phyloP scores from a whole-genome alignment of 441 rosid genomes.

The Syzygium malaccense region DNA sequence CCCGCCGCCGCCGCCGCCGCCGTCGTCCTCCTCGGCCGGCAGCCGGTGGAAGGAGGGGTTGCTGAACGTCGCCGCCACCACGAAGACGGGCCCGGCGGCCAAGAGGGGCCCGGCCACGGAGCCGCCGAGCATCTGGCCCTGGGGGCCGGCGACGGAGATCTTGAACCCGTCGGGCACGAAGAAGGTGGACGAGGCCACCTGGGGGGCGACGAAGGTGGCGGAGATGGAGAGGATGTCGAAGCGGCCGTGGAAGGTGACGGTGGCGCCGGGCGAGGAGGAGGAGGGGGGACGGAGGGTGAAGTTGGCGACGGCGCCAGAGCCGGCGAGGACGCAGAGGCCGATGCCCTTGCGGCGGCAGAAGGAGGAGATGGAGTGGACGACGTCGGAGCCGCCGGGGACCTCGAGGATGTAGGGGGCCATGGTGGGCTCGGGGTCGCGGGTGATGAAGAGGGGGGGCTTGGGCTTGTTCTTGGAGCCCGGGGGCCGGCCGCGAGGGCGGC shows the following conservation, averaged over 20 bases:
- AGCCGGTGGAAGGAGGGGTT: slow-evolving; percentile 57
- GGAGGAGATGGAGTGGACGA: slow-evolving; percentile 51
- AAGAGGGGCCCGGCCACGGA: slow-evolving; percentile 58
- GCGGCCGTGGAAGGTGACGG: slow-evolving; percentile 75
- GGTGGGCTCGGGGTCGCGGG: slow-evolving; percentile 45
- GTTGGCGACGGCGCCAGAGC: slow-evolving; percentile 7
- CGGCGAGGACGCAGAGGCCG: slow-evolving; percentile 66
- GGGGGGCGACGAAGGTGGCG: slow-evolving; percentile 58
- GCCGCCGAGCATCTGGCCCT: slow-evolving; percentile 85
- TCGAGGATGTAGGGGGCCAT: slow-evolving; percentile 88
- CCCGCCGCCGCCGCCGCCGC: slow-evolving; percentile 24
- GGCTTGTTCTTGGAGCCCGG: slow-evolving; percentile 86
- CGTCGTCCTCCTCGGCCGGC: slow-evolving; percentile 34
- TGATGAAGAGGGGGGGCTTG: slow-evolving; percentile 44
- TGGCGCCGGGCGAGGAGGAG: slow-evolving; percentile 46
- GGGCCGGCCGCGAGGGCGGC: slow-evolving; percentile 82
- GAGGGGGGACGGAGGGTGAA: slow-evolving; percentile 11
- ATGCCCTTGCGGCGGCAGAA: slow-evolving; percentile 56
- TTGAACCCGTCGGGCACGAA: slow-evolving; percentile 47
- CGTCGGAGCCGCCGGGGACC: slow-evolving; percentile 62
- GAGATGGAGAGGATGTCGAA: slow-evolving; percentile 81
- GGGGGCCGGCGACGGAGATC: slow-evolving; percentile 78
- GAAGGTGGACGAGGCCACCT: slow-evolving; percentile 19
- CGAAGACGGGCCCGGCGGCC: slow-evolving; percentile 59
- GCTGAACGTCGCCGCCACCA: slow-evolving; percentile 62